Evolutionary conservation across 768 basidiomycete species (phyloP).

Genomic region (Mycena haematopus): DNA sequence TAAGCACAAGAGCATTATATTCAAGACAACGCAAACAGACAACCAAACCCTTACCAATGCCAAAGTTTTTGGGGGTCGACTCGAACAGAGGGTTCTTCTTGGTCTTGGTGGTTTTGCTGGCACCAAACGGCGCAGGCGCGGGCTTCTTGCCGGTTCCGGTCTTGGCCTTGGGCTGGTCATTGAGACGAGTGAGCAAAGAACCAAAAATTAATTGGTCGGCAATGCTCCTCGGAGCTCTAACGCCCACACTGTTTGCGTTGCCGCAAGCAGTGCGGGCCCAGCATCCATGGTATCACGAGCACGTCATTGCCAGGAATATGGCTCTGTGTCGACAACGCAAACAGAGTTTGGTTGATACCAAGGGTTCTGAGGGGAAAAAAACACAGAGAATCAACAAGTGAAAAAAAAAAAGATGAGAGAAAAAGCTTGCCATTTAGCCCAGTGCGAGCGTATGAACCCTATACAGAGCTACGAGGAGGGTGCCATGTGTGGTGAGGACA

Average conservation of each 20-base stretch:
- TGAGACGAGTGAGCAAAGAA: slow-evolving; percentile 71
- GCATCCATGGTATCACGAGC: slow-evolving; percentile 15
- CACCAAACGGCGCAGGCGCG: slow-evolving; percentile 83
- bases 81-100: slow-evolving; percentile 98
- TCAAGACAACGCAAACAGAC: background rate
- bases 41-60: slow-evolving; percentile 73
- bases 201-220: slow-evolving; percentile 31
- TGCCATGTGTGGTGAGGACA: background rate
- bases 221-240: slow-evolving; percentile 64
- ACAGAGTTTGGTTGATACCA: slow-evolving; percentile 15
- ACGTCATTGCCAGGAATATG: slow-evolving; percentile 18
- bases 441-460: slow-evolving; percentile 44
- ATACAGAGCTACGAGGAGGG: slow-evolving; percentile 46
- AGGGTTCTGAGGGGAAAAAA: slow-evolving; percentile 37
- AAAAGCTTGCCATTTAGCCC: slow-evolving; percentile 61
- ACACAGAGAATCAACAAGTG: background rate
- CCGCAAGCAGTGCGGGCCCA: slow-evolving; percentile 20
- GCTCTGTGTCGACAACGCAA: slow-evolving; percentile 33
- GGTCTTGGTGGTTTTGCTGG: slow-evolving; percentile 72
- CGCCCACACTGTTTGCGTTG: slow-evolving; percentile 44
- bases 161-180: slow-evolving; percentile 90
- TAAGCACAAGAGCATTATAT: slow-evolving; percentile 36
- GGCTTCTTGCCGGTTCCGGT: slow-evolving; percentile 81
- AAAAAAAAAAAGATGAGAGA: background rate
- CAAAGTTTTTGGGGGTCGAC: slow-evolving; percentile 88